Conservation (phyloP, 192 early-diverging fungal species). For the Rhizophagus sp. region DNA sequence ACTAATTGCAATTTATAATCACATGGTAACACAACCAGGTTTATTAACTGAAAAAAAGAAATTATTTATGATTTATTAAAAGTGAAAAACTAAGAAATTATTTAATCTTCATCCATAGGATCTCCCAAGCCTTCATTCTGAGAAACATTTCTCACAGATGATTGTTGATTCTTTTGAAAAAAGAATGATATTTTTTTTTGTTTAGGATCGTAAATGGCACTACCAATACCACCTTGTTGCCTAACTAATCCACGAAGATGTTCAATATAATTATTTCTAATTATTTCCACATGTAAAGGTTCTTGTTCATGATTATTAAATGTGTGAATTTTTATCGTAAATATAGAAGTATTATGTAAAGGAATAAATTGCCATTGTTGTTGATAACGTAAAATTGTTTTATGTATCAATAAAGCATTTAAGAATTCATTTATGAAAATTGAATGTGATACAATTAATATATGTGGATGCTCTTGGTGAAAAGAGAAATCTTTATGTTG, state of each 20-base stretch:
- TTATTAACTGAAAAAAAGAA: too few relatives aligned
- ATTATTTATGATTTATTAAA: too few relatives aligned
- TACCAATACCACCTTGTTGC: not conserved
- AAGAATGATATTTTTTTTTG: not conserved
- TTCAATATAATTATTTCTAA: not conserved
- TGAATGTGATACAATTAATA: not conserved
- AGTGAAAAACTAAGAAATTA: not conserved
- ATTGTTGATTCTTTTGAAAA: not conserved
- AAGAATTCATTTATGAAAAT: not conserved
- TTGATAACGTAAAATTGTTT: not conserved
- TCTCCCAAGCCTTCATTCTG: not conserved
- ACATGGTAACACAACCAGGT: too few relatives aligned
- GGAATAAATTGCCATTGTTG: not conserved
- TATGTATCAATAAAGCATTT: not conserved
- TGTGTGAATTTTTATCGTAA: not conserved
- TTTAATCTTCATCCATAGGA: not conserved
- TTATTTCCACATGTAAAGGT: not conserved
- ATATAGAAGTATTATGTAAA: not conserved
- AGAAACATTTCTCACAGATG: not conserved
- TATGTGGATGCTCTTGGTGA: not conserved
- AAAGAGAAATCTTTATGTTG: not conserved
- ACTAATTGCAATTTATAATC: too few relatives aligned
- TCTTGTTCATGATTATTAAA: not conserved
- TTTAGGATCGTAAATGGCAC: not conserved
- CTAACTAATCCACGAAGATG: not conserved